Evolutionary conservation across 108 stramenopile genomes (phyloP), one percentile per base, ranked within the genome.

Genomic region (Pinguiococcus pyrenoidosus): DNA sequence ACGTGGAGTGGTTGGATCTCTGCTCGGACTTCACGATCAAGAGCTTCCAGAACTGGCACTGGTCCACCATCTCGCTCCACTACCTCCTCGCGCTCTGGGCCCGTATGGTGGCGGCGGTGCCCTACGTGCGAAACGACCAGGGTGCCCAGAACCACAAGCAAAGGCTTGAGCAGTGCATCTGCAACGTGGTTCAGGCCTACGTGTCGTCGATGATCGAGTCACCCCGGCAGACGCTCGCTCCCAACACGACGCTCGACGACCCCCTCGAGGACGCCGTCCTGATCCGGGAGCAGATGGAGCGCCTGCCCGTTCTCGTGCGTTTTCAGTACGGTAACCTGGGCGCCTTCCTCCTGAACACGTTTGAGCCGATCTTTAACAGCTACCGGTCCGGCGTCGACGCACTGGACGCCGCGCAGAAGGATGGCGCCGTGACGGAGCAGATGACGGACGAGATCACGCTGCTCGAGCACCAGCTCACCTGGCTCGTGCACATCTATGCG

Each of bases 61-160:
- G 87, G 62, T 71, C 68, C 50, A 86, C 83, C 38, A 93, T 90
- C 60, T 83, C 83, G 22, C 88, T 97, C 49, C 92, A 93, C 63
- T 97, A 97, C 59, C 69, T 97, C 32, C 63, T 97, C 33, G 85
- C 85, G 14, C 72, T 97, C 38, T 97, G 91, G 89, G 89, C 83
- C 5, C 61, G 89, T 21, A 67, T 96, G 34, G 91, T 93, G 22
- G 85, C 89, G 4, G 95, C 95, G n/a, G 83, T 96, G 21, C 95
- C 95, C 0, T 93, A 96, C 62, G 85, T 96, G 26, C 71, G 88
- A 39, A 76, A 84, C 16, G 88, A 89, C 34, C 71, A 83, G 8
- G 89, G 83, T 17, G 79, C 76, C 4, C 82, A 76, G 44, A 81
- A 81, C 23, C 88, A 89, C 63, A 80, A 78, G 14, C 73, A 85